phyloP scores from a whole-genome alignment of 768 basidiomycete genomes.

The Phaeolepiota aurea region DNA sequence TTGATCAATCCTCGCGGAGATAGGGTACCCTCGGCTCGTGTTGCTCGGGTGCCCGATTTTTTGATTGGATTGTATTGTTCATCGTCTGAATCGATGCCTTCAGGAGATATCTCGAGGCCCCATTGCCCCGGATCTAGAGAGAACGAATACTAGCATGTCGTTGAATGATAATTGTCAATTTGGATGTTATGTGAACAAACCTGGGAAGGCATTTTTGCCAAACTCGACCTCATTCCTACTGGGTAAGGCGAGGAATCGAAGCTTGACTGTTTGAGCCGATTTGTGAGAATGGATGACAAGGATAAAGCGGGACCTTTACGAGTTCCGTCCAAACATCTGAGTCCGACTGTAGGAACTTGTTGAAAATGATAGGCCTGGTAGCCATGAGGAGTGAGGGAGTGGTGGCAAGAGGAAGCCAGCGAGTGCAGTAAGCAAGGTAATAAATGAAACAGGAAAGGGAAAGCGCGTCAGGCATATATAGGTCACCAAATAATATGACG shows the following conservation, averaged over 20 bases:
- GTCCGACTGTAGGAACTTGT: not conserved
- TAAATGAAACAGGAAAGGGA: slow-evolving; percentile 1
- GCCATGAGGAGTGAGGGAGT: not conserved
- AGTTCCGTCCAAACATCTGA: slow-evolving; percentile 6
- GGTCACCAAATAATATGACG: slow-evolving; percentile 1
- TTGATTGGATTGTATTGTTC: slow-evolving; percentile 20
- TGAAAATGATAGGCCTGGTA: not conserved
- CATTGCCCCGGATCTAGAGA: slow-evolving; percentile 48
- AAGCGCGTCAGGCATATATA: not conserved
- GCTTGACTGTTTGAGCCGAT: slow-evolving; percentile 13
- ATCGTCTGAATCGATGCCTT: slow-evolving; percentile 33
- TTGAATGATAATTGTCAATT: slow-evolving; percentile 1
- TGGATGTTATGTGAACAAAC: slow-evolving; percentile 7
- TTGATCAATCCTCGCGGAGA: slow-evolving; percentile 52
- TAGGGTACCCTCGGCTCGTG: slow-evolving; percentile 23
- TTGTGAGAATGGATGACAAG: not conserved
- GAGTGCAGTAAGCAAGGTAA: not conserved
- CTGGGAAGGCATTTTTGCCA: slow-evolving; percentile 17
- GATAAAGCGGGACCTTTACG: slow-evolving; percentile 2
- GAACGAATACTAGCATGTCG: slow-evolving; percentile 34
- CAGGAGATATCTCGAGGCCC: slow-evolving; percentile 39
- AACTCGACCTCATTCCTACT: slow-evolving; percentile 18
- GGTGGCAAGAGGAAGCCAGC: not conserved
- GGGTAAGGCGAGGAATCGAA: slow-evolving; percentile 24
- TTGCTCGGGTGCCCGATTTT: slow-evolving; percentile 10